These are phyloP conservation scores for Gryganskiella cystojenkinii DNA, from an alignment of 192 early-diverging fungal genomes.

Conservation along the genomic window DNA sequence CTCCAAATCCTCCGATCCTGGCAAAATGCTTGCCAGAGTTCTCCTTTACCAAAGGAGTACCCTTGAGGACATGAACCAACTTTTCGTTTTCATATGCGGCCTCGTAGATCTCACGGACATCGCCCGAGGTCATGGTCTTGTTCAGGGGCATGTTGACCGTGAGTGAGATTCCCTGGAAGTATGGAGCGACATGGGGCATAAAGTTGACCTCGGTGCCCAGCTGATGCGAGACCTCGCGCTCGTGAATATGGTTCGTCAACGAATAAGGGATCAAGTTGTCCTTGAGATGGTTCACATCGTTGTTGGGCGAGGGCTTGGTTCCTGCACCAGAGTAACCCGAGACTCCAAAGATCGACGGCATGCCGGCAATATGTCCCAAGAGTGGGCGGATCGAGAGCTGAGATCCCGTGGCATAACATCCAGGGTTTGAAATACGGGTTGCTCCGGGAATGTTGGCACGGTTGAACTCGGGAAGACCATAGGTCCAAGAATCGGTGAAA, in stretches of 20 bases:
- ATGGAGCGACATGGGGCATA: conserved; percentile 90
- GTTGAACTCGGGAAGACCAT: conserved; percentile 89
- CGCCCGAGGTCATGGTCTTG: conserved; percentile 73
- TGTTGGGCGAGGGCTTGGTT: conserved; percentile 96
- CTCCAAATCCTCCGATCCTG: conserved; percentile 92
- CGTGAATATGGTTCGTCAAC: conserved; percentile 96
- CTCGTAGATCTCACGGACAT: conserved; percentile 78
- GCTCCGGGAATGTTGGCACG: conserved; percentile 71
- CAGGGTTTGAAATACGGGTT: conserved; percentile 91
- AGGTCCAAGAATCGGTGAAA: conserved; percentile 88
- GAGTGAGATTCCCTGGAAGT: conserved; percentile 94
- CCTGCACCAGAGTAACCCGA: conserved; percentile 99
- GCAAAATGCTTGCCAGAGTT: conserved; percentile 92
- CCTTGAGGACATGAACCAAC: conserved; percentile 82
- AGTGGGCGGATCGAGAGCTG: conserved; percentile 92
- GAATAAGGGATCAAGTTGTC: conserved; percentile 96
- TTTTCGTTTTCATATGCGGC: conserved; percentile 82
- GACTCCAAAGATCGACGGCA: conserved; percentile 91
- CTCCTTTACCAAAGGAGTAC: conserved; percentile 87
- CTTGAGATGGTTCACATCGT: conserved; percentile 85
- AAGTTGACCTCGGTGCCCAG: conserved; percentile 77
- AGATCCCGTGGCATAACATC: conserved; percentile 98
- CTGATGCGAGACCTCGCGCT: conserved; percentile 89
- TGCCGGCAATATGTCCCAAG: conserved; percentile 68
- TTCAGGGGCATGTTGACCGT: conserved; percentile 90